A percentile compares a stretch with the other conserved stretches of the same genome.
These are phyloP conservation scores for Pythium utonaiense DNA, from an alignment of 352 stramenopile species.

Conservation along the genomic window DNA sequence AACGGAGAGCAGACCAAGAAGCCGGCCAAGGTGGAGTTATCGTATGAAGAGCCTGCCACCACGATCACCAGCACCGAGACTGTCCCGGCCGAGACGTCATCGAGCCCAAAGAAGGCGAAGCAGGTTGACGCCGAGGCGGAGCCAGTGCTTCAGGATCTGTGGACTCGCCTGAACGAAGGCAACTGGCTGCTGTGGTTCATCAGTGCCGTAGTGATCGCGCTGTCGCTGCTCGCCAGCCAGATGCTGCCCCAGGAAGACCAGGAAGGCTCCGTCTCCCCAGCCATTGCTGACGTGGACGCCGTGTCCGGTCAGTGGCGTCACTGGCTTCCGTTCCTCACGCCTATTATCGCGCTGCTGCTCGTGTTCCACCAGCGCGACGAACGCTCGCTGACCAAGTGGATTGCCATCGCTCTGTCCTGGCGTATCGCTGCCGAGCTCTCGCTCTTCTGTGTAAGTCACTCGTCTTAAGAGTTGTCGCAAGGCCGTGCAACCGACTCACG, in stretches of 20 bases:
- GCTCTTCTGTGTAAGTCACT: slow-evolving; percentile 45
- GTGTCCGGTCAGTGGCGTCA: slow-evolving; percentile 37
- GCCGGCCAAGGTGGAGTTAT: slow-evolving; percentile 33
- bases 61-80: background rate
- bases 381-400: slow-evolving; percentile 72
- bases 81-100: background rate
- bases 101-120: slow-evolving; percentile 9
- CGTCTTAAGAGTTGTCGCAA: background rate
- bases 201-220: slow-evolving; percentile 66
- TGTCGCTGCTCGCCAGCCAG: slow-evolving; percentile 58
- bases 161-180: slow-evolving; percentile 51
- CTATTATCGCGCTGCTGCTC: slow-evolving; percentile 57
- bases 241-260: slow-evolving; percentile 34
- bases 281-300: background rate
- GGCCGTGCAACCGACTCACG: background rate
- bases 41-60: slow-evolving; percentile 35
- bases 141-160: slow-evolving; percentile 27
- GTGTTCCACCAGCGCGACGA: slow-evolving; percentile 76
- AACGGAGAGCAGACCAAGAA: slow-evolving; percentile 6
- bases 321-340: slow-evolving; percentile 66
- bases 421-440: slow-evolving; percentile 66
- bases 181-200: slow-evolving; percentile 62
- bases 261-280: slow-evolving; percentile 7
- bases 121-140: background rate
- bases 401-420: slow-evolving; percentile 78